Conservation (phyloP, 495 filamentous ascomycete genomes). For the Amniculicola lignicola region DNA sequence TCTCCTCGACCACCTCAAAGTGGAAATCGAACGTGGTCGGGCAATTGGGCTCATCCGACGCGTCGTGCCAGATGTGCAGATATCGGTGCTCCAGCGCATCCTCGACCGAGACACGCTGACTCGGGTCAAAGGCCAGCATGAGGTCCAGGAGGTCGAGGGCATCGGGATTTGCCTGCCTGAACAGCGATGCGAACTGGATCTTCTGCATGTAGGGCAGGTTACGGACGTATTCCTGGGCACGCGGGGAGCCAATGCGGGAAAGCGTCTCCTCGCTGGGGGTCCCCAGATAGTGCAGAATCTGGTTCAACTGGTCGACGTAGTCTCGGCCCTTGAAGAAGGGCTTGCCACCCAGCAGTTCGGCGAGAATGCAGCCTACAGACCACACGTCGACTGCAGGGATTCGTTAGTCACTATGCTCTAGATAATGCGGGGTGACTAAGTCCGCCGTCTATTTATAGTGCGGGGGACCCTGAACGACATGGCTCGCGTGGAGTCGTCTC, state of each 20-base stretch:
- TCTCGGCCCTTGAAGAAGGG: constrained; percentile 99
- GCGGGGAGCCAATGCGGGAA: constrained; percentile 87
- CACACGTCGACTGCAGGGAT: constrained; percentile 87
- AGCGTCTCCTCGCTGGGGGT: constrained; percentile 95
- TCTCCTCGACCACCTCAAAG: constrained; percentile 93
- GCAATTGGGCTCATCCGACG: constrained; percentile 89
- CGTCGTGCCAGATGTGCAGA: constrained; percentile 96
- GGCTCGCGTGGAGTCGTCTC: too few relatives aligned
- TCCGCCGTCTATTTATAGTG: constrained; percentile 16
- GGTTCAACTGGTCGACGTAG: constrained; percentile 98
- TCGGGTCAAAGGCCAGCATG: constrained; percentile 97
- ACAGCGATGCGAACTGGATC: constrained; percentile 79
- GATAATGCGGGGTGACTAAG: constrained; percentile 11
- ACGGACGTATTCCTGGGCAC: constrained; percentile 97
- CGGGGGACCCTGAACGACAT: background rate
- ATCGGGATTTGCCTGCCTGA: constrained; percentile 93
- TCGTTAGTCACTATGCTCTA: constrained; percentile 25
- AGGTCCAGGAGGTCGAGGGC: constrained; percentile 90
- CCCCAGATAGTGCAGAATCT: constrained; percentile 96
- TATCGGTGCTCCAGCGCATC: constrained; percentile 93
- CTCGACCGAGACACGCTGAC: constrained; percentile 86
- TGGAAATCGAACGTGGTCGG: constrained; percentile 95
- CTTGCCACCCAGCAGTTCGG: constrained; percentile 90
- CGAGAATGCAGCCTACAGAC: constrained; percentile 97
- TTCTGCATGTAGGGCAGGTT: constrained; percentile 97